Conservation (phyloP, 768 basidiomycete genomes). For the Suillus hirtellus region DNA sequence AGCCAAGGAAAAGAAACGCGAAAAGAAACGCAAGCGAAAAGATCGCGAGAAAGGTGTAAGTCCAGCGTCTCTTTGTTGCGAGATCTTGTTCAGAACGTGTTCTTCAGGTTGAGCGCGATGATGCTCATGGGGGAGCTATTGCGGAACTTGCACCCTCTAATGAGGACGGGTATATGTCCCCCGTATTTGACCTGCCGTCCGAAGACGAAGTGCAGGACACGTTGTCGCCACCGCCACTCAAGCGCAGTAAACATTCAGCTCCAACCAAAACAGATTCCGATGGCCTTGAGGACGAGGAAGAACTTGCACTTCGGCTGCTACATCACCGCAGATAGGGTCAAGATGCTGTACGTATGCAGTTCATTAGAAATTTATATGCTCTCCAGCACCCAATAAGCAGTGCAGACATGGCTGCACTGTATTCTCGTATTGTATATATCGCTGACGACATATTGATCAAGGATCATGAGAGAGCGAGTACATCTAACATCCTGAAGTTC, state of each 20-base stretch:
- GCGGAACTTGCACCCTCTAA: conserved; percentile 41
- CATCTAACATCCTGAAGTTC: conserved; percentile 11
- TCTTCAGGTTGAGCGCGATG: conserved; percentile 27
- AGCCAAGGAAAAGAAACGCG: conserved; percentile 83
- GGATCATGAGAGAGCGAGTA: conserved; percentile 5
- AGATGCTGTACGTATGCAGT: conserved; percentile 2
- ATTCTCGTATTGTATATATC: not conserved
- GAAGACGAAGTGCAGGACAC: conserved; percentile 36
- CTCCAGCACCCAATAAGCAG: not conserved
- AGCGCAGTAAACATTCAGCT: conserved; percentile 30
- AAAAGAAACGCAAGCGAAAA: conserved; percentile 92
- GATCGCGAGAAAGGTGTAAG: conserved; percentile 57
- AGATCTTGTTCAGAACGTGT: conserved; percentile 2
- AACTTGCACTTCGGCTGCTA: conserved; percentile 63
- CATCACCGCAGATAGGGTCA: conserved; percentile 24
- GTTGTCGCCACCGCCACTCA: conserved; percentile 27
- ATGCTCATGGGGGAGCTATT: conserved; percentile 22
- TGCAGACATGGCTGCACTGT: not conserved
- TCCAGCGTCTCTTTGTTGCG: conserved; percentile 1
- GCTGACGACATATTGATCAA: not conserved
- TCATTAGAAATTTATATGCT: not conserved
- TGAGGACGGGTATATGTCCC: conserved; percentile 71
- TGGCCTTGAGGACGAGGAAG: conserved; percentile 56
- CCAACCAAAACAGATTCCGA: conserved; percentile 22
- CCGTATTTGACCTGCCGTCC: conserved; percentile 59